Base-by-base conservation (phyloP, 768 basidiomycete species). In the Termitomyces sp. region DNA sequence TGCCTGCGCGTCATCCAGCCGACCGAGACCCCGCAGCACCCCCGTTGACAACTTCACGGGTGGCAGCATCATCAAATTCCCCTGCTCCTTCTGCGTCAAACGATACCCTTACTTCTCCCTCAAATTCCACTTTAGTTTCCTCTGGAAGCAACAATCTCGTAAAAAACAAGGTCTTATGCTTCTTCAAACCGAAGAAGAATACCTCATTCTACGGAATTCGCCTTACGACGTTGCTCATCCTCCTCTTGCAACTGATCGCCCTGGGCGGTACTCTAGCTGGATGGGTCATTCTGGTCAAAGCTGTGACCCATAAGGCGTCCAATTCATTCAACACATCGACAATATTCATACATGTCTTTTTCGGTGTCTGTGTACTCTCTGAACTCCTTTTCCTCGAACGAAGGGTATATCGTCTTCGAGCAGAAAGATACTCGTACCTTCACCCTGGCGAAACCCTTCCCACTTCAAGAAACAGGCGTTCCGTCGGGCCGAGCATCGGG, bases 341-440 rank as follows among this genome's bases (percentile, higher is more conserved):
- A 29, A 77, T 89, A 44, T 85, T 87, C 64, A 66, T 88, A 17
- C 85, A 90, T 67, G 77, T 87, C 66, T 73, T 82, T 0, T 89
- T 90, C 62, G 77, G 72, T 17, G 68, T 89, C 60, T 68, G 70
- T 21, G 53, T 74, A 27, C 69, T 88, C 60, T 77, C 72, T 23
- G 78, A 88, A 62, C 66, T 85, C 42, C 65, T 89, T 56, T 80
- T 89, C 66, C 58, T 89, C 57, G 87, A 90, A 67, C 82, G 88
- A 25, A 74, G 80, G 12, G 54, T 88, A 35, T 89, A 77, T 68
- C 78, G 78, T n/a, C 65, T 86, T n/a, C 85, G 87, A 47, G 86
- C 82, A 5, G 82, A 90, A 66, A 76, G 86, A 54, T 87, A 84
- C 65, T 72, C 69, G 12, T 75, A 80, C 67, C 56, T 81, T 8